Evolutionary conservation across 306 rosid species (phyloP), one percentile per base, ranked within the genome.

Genomic region (Cucumis melo): DNA sequence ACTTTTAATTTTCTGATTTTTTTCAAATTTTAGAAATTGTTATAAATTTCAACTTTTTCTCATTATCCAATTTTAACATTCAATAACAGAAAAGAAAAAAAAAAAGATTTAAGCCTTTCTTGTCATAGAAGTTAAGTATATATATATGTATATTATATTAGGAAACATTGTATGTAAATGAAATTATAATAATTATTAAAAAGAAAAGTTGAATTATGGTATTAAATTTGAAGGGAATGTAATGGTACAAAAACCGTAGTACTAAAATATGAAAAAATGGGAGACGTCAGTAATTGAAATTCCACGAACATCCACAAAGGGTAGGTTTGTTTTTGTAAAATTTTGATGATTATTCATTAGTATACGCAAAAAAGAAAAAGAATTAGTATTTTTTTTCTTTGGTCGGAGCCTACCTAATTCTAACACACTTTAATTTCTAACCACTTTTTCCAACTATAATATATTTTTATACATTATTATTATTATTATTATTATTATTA

Each of bases 351-450:
- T 39, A 76, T 63, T 71, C 71, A 19, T 74, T 76, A 3, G 57
- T 44, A 78, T 62, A 83, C 79, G 85, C 78, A 64, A 78, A 46
- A 76, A 55, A 53, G 21, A 27, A 76, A 55, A 53, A 8, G 12
- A 62, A 15, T 13, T 68, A 44, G n/a, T 44, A 74, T 21, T 78
- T 9, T 27, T 53, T 23, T 24, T 46, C 79, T 55, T 62, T 46
- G 53, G 34, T 76, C 75, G 76, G 80, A 46, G 21, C 79, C 73
- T 36, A 60, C 66, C 53, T 50, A 74, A 19, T 44, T 62, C 78
- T 41, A 44, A 53, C 41, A 23, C 82, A 42, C 64, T 70, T 54
- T 63, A 64, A 17, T 64, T 17, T 27, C 62, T 76, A 82, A 85
- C 83, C 24, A 77, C 81, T 78, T 73, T 48, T 38, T 39, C 9